phyloP scores from a whole-genome alignment of 2,329 filamentous ascomycete genomes.

The Hansfordia pulvinata region DNA sequence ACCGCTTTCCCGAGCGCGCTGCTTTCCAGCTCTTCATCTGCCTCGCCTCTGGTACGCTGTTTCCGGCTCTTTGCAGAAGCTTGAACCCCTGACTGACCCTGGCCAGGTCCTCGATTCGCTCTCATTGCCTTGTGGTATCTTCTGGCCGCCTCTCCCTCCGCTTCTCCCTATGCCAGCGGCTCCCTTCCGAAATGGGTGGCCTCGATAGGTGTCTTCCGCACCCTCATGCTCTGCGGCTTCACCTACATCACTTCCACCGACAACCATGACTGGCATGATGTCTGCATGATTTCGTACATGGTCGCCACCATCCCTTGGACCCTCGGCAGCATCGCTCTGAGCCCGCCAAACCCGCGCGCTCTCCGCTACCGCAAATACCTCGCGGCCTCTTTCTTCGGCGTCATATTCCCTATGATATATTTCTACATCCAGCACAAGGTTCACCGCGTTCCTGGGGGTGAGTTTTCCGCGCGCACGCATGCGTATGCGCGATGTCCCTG shows the following conservation, averaged over 20 bases:
- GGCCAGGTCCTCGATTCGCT: conserved; percentile 69
- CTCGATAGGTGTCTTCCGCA: conserved; percentile 70
- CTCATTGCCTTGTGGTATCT: conserved; percentile 89
- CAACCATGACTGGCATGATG: conserved; percentile 96
- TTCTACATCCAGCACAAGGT: conserved; percentile 99
- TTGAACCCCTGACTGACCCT: conserved; percentile 1
- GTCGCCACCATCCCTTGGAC: conserved; percentile 95
- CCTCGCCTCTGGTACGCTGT: conserved; percentile 64
- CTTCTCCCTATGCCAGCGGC: too few relatives aligned
- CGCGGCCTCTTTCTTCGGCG: conserved; percentile 76
- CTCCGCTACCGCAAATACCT: conserved; percentile 83
- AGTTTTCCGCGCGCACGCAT: too few relatives aligned
- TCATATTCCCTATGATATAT: conserved; percentile 80
- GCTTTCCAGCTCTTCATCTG: conserved; percentile 97
- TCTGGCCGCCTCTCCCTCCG: conserved; percentile 64
- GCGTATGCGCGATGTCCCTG: too few relatives aligned
- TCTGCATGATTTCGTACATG: conserved; percentile 98
- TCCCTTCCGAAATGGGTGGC: conserved; percentile 70
- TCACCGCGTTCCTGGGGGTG: conserved; percentile 84
- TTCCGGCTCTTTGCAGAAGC: conserved; percentile 1
- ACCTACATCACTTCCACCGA: conserved; percentile 98
- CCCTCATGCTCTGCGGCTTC: conserved; percentile 92
- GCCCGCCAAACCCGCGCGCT: conserved; percentile 69
- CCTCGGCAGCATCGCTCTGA: conserved; percentile 74
- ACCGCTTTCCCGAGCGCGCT: conserved; percentile 90